Percentiles rank a stretch among this genome's conserved stretches.
Evolutionary conservation across 805 yeast genomes (phyloP).

Genomic region (Cyberlindnera bimundalis): DNA sequence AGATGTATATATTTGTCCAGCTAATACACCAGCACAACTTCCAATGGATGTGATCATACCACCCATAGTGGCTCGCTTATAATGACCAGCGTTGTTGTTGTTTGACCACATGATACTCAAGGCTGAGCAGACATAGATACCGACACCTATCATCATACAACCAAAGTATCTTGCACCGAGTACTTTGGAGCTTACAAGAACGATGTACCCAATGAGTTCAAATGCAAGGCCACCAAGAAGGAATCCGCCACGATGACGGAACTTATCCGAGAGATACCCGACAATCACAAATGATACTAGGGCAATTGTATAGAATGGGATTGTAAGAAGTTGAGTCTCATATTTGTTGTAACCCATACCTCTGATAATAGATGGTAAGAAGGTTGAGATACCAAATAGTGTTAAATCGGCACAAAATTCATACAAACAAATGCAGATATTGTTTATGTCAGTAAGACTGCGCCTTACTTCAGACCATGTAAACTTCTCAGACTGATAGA

Average conservation of each 20-base stretch:
- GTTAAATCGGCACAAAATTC: conserved; percentile 43
- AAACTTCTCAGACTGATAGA: conserved; percentile 35
- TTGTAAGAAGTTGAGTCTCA: conserved; percentile 41
- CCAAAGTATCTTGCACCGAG: conserved; percentile 38
- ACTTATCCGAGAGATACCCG: conserved; percentile 32
- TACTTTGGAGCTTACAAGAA: conserved; percentile 31
- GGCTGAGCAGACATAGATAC: conserved; percentile 39
- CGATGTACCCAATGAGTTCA: conserved; percentile 32
- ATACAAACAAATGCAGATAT: conserved; percentile 33
- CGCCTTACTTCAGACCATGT: conserved; percentile 35
- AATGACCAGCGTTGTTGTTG: conserved; percentile 38
- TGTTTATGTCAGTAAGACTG: conserved; percentile 37
- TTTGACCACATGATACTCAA: conserved; percentile 39
- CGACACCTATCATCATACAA: conserved; percentile 36
- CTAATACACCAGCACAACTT: conserved; percentile 35
- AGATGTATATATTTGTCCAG: conserved; percentile 35
- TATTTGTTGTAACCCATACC: conserved; percentile 41
- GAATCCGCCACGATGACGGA: conserved; percentile 34
- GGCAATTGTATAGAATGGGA: conserved; percentile 40
- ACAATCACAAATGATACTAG: conserved; percentile 30
- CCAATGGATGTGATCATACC: conserved; percentile 37
- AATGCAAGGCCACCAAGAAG: conserved; percentile 32
- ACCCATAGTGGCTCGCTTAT: conserved; percentile 37
- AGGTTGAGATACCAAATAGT: conserved; percentile 43
- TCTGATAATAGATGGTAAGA: conserved; percentile 43